These are phyloP conservation scores for Peronospora belbahrii DNA, from an alignment of 352 stramenopile species.

Conservation along the genomic window DNA sequence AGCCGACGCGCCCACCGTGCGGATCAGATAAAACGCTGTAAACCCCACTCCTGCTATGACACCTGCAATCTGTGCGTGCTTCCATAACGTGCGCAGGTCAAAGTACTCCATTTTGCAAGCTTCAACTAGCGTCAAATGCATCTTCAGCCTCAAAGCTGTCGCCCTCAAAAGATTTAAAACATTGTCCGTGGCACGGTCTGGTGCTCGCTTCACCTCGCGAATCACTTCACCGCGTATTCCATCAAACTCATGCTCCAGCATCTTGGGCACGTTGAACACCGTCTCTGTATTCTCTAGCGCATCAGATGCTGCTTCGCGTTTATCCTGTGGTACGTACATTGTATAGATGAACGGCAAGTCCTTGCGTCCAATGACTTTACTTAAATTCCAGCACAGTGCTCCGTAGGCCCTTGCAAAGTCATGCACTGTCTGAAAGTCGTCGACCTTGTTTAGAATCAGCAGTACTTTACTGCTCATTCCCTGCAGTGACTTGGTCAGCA, in stretches of 20 bases:
- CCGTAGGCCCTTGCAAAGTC: slow-evolving; percentile 83
- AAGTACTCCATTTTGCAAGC: slow-evolving; percentile 73
- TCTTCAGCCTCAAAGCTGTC: slow-evolving; percentile 75
- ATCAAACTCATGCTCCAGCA: slow-evolving; percentile 84
- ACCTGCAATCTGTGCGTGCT: slow-evolving; percentile 58
- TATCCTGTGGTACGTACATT: slow-evolving; percentile 78
- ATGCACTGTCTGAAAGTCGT: slow-evolving; percentile 82
- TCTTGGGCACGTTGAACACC: slow-evolving; percentile 41
- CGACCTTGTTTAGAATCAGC: slow-evolving; percentile 86
- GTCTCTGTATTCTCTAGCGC: slow-evolving; percentile 12
- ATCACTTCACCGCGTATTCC: slow-evolving; percentile 79
- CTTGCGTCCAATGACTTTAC: slow-evolving; percentile 82
- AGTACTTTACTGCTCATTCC: slow-evolving; percentile 77
- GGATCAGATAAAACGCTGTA: slow-evolving; percentile 67
- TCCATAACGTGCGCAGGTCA: slow-evolving; percentile 65
- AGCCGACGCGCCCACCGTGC: slow-evolving; percentile 39
- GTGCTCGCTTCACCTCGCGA: slow-evolving; percentile 70
- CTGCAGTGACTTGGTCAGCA: slow-evolving; percentile 69
- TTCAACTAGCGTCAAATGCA: slow-evolving; percentile 76
- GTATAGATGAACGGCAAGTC: slow-evolving; percentile 86
- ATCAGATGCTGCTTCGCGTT: slow-evolving; percentile 20
- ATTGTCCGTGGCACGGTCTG: slow-evolving; percentile 79
- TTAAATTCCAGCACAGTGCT: slow-evolving; percentile 84
- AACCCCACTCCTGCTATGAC: slow-evolving; percentile 53
- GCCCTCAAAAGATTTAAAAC: slow-evolving; percentile 73